Evolutionary conservation across 768 basidiomycete species (phyloP).

Genomic region (Mycena galericulata): DNA sequence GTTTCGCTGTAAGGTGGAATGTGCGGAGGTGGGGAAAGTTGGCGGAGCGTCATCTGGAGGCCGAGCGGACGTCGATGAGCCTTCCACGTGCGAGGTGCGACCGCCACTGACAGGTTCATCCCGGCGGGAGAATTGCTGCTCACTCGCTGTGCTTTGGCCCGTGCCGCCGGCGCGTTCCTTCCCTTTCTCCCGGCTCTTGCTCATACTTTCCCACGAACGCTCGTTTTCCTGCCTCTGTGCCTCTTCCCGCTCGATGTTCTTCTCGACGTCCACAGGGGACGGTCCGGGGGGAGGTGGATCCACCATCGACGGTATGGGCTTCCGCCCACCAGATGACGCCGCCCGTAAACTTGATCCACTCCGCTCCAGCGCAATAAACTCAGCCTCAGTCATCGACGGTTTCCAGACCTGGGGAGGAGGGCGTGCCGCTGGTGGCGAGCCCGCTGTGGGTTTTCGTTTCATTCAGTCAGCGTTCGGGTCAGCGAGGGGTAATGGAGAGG

Average conservation of each 20-base stretch:
- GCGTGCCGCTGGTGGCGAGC: constrained; percentile 19
- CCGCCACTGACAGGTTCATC: constrained; percentile 24
- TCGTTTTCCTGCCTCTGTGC: constrained; percentile 4
- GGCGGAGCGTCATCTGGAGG: constrained; percentile 11
- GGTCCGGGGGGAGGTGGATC: not conserved
- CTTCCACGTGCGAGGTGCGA: constrained; percentile 8
- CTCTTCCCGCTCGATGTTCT: constrained; percentile 12
- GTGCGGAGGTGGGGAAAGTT: not conserved
- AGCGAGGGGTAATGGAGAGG: not conserved
- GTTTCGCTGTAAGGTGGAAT: not conserved
- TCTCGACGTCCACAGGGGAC: not conserved
- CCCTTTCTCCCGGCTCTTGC: constrained; percentile 19
- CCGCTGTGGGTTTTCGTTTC: not conserved
- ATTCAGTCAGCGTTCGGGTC: too few relatives aligned
- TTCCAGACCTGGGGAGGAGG: constrained; percentile 21
- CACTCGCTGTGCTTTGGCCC: constrained; percentile 22
- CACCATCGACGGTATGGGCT: constrained; percentile 14
- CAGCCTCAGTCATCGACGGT: constrained; percentile 3
- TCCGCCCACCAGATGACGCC: not conserved
- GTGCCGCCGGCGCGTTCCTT: not conserved
- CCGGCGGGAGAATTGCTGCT: constrained; percentile 18
- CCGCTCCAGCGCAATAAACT: not conserved
- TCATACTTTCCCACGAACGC: not conserved
- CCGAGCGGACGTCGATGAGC: constrained; percentile 23
- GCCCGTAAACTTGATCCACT: constrained; percentile 12